phyloP scores from a whole-genome alignment of 1,139 yeast genomes.

The Yamadazyma diddensiae region DNA sequence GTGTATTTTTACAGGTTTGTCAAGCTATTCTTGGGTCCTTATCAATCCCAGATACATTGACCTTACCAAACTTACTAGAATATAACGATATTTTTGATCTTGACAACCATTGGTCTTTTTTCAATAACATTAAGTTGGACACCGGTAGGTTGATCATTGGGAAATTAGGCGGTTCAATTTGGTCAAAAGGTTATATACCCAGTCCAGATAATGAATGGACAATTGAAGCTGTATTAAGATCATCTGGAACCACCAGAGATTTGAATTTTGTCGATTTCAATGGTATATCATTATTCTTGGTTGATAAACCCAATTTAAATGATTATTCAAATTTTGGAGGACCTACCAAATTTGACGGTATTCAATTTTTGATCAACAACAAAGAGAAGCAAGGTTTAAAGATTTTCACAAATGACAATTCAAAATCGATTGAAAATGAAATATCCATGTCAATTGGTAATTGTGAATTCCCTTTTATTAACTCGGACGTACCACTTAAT shows the following conservation, averaged over 20 bases:
- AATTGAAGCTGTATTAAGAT: constrained; percentile 58
- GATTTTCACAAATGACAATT: constrained; percentile 58
- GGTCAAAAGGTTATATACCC: constrained; percentile 41
- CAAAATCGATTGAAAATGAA: constrained; percentile 24
- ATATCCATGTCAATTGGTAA: constrained; percentile 45
- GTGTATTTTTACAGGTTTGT: not conserved
- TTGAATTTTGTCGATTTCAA: constrained; percentile 30
- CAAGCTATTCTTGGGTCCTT: constrained; percentile 2
- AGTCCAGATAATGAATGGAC: constrained; percentile 49
- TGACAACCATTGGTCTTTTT: constrained; percentile 26
- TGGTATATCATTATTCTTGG: constrained; percentile 53
- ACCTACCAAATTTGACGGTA: constrained; percentile 55
- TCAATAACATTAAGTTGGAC: constrained; percentile 28
- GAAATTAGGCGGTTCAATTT: constrained; percentile 44
- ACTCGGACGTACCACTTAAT: constrained; percentile 66
- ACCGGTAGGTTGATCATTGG: constrained; percentile 41
- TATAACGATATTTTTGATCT: constrained; percentile 22
- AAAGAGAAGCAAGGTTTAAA: constrained; percentile 50
- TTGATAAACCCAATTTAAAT: constrained; percentile 21
- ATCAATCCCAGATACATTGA: constrained; percentile 14
- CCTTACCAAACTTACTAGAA: constrained; percentile 34
- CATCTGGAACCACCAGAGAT: constrained; percentile 42
- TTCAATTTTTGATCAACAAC: constrained; percentile 53
- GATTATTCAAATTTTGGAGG: constrained; percentile 44
- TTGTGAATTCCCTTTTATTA: constrained; percentile 59